Conservation (phyloP, 2,329 filamentous ascomycete genomes). For the Fusarium buharicum region DNA sequence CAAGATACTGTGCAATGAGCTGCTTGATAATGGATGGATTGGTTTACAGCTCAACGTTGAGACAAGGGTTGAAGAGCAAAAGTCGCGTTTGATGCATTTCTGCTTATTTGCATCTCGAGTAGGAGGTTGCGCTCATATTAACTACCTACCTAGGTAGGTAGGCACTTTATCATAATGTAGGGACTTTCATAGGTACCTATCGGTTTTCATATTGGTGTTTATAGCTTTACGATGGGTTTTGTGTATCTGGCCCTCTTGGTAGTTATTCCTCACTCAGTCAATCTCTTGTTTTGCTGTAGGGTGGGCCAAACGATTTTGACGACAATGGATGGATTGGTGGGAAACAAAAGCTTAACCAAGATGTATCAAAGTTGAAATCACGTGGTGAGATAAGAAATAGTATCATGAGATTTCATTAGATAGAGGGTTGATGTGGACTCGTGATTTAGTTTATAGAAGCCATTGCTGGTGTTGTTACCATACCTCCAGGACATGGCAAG, state of each 20-base stretch:
- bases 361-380: not conserved
- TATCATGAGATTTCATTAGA: not conserved
- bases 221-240: no score
- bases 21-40: not conserved
- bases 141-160: no score
- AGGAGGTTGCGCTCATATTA: not conserved
- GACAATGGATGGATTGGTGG: no score
- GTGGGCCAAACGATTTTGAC: not conserved
- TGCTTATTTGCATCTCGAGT: constrained; percentile 49
- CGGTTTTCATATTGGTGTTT: no score
- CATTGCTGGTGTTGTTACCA: not conserved
- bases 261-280: not conserved
- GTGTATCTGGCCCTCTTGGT: no score
- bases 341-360: no score
- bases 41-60: not conserved
- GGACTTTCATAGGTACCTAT: no score
- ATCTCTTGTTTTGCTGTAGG: not conserved
- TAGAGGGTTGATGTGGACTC: not conserved
- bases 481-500: no score
- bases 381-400: not conserved
- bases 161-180: no score
- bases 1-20: not conserved
- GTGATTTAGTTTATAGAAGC: not conserved
- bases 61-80: not conserved
- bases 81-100: constrained; percentile 50